Conservation (phyloP, 805 yeast species). For the Barnettozyma wickerhamii region DNA sequence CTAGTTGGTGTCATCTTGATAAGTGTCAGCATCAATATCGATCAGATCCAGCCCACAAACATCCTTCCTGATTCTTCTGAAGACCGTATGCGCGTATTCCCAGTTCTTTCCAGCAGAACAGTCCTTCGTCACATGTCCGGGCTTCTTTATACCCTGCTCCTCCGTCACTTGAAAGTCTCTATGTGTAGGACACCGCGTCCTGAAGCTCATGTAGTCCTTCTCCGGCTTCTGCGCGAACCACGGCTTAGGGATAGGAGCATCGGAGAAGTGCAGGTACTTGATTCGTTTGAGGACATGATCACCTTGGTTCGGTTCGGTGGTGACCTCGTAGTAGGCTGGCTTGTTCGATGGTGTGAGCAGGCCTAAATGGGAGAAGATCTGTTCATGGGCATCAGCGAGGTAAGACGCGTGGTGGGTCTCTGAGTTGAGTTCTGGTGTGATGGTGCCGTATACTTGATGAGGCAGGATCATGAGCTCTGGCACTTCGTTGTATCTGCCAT, state of each 20-base stretch:
- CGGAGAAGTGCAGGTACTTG: slow-evolving; percentile 58
- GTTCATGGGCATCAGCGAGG: slow-evolving; percentile 40
- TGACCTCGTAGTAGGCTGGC: slow-evolving; percentile 18
- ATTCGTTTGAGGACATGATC: slow-evolving; percentile 25
- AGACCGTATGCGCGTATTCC: slow-evolving; percentile 19
- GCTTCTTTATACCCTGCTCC: slow-evolving; percentile 3
- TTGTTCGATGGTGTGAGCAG: slow-evolving; percentile 9
- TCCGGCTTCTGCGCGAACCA: slow-evolving; percentile 36
- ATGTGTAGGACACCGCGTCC: slow-evolving; percentile 17
- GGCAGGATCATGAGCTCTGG: slow-evolving; percentile 39
- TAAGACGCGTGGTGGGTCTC: slow-evolving; percentile 36
- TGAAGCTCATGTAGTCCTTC: slow-evolving; percentile 11
- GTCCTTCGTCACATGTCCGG: slow-evolving; percentile 10
- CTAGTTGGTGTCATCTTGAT: slow-evolving; percentile 29
- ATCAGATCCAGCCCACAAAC: slow-evolving; percentile 22
- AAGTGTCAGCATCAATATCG: slow-evolving; percentile 17
- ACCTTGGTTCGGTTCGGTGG: slow-evolving; percentile 12
- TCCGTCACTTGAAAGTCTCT: slow-evolving; percentile 30
- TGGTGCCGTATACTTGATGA: slow-evolving; percentile 44
- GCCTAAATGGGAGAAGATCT: slow-evolving; percentile 28
- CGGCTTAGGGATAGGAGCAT: slow-evolving; percentile 63
- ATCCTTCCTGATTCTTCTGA: slow-evolving; percentile 17
- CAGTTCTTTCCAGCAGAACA: slow-evolving; percentile 22
- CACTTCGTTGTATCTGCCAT: slow-evolving; percentile 10
- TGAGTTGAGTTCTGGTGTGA: slow-evolving; percentile 44